These are phyloP conservation scores for Oenanthe javanica DNA, from an alignment of 140 eudicot species.

Conservation along the genomic window DNA sequence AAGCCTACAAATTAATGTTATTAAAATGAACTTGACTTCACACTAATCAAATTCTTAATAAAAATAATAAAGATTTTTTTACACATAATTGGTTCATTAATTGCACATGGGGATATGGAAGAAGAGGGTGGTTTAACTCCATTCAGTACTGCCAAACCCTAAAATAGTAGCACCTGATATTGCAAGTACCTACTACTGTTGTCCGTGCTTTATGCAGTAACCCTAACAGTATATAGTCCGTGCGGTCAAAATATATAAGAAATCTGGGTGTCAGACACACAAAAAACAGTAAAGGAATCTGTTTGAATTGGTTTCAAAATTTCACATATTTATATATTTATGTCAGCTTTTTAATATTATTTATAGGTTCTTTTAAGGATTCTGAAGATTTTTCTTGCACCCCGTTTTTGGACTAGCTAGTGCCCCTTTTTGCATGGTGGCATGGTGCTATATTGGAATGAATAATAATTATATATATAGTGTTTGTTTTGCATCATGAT, in stretches of 20 bases:
- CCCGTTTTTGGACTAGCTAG: neutral
- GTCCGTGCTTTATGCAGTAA: neutral
- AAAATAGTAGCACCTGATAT: neutral
- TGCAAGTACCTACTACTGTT: neutral
- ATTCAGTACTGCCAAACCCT: neutral
- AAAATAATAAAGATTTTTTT: too few relatives aligned
- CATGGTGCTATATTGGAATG: neutral
- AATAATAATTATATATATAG: neutral
- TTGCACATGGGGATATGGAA: neutral
- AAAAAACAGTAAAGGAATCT: neutral
- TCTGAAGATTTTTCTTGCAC: conserved; percentile 11
- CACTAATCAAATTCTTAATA: too few relatives aligned
- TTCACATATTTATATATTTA: too few relatives aligned
- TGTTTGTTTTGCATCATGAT: neutral
- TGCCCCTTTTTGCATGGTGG: too few relatives aligned
- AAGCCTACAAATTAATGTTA: too few relatives aligned
- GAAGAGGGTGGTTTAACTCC: neutral
- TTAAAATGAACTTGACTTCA: too few relatives aligned
- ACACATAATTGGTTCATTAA: too few relatives aligned
- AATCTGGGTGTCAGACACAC: neutral
- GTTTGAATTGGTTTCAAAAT: neutral
- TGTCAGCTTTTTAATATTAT: too few relatives aligned
- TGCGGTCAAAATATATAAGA: neutral
- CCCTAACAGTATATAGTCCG: neutral
- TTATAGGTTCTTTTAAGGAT: conserved; percentile 13